A percentile compares a stretch with the other conserved stretches of the same genome.
phyloP scores from a whole-genome alignment of 768 basidiomycete genomes.

The Piloderma croceum region DNA sequence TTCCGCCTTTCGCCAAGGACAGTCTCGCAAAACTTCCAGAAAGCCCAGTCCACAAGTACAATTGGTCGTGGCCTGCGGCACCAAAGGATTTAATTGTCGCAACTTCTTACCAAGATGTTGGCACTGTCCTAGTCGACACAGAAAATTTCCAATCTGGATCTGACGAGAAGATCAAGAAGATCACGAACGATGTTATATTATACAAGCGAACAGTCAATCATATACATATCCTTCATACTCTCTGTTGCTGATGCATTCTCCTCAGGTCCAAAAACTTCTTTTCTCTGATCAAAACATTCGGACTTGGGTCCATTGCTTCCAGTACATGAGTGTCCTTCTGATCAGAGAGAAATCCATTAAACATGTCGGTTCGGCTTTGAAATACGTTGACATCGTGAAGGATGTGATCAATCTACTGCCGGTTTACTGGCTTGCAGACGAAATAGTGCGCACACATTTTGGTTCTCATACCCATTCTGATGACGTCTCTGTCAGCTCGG shows the following conservation, averaged over 20 bases:
- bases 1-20: constrained; percentile 45
- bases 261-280: not conserved
- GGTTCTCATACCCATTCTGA: not conserved
- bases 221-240: constrained; percentile 5
- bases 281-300: constrained; percentile 3
- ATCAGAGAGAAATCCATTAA: constrained; percentile 32
- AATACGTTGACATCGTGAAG: constrained; percentile 52
- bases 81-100: constrained; percentile 20
- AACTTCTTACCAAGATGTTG: constrained; percentile 29
- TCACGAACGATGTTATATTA: constrained; percentile 5
- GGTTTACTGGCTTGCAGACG: constrained; percentile 52
- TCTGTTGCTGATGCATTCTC: constrained; percentile 1
- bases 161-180: not conserved
- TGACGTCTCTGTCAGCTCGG: constrained; percentile 30
- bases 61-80: constrained; percentile 48
- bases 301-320: constrained; percentile 18
- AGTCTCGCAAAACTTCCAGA: constrained; percentile 29
- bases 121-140: constrained; percentile 27
- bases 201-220: constrained; percentile 8
- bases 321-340: constrained; percentile 26
- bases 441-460: constrained; percentile 41
- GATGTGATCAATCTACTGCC: constrained; percentile 65
- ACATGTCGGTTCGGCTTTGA: constrained; percentile 21
- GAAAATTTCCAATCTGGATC: too few species aligned
- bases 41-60: constrained; percentile 41